A percentile compares a stretch with the other conserved stretches of the same genome.
Evolutionary conservation across 305 asterid genomes (phyloP).

Genomic region (Fraxinus xanthoxyloides): DNA sequence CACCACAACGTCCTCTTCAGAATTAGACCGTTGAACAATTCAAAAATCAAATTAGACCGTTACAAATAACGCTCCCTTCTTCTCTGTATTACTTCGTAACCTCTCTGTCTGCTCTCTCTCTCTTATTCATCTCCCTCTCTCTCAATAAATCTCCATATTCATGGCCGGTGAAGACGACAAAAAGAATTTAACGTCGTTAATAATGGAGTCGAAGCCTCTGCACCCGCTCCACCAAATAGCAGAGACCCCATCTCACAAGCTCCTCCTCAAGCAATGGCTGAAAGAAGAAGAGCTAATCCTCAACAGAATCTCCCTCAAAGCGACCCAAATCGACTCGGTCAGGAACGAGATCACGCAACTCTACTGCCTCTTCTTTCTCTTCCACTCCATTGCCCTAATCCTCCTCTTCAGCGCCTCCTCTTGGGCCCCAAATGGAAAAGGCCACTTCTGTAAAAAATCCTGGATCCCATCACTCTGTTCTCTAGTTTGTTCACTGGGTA

Average conservation of each 20-base stretch:
- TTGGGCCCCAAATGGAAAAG: not conserved
- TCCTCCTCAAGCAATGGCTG: constrained; percentile 84
- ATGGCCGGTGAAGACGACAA: constrained; percentile 38
- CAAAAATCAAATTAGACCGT: constrained; percentile 30
- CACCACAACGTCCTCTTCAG: not conserved
- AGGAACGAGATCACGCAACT: constrained; percentile 65
- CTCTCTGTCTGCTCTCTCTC: not conserved
- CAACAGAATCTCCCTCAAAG: constrained; percentile 66
- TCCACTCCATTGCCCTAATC: constrained; percentile 68
- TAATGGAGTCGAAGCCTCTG: constrained; percentile 51
- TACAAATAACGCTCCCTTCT: constrained; percentile 23
- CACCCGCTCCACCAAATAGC: constrained; percentile 87
- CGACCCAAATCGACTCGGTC: constrained; percentile 59
- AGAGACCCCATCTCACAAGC: constrained; percentile 67
- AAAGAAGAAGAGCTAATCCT: constrained; percentile 79
- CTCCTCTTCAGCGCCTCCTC: constrained; percentile 58
- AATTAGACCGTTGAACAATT: constrained; percentile 42
- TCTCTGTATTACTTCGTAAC: constrained; percentile 15
- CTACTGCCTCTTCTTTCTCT: constrained; percentile 65
- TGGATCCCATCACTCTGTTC: constrained; percentile 83
- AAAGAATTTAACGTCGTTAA: constrained; percentile 15
- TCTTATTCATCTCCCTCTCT: not conserved
- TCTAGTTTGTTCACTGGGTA: constrained; percentile 57
- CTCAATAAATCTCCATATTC: not conserved
- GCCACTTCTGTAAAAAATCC: constrained; percentile 45